Evolutionary conservation across 441 rosid genomes (phyloP), one percentile per base, ranked within the genome.

Genomic region (Populus trichocarpa): DNA sequence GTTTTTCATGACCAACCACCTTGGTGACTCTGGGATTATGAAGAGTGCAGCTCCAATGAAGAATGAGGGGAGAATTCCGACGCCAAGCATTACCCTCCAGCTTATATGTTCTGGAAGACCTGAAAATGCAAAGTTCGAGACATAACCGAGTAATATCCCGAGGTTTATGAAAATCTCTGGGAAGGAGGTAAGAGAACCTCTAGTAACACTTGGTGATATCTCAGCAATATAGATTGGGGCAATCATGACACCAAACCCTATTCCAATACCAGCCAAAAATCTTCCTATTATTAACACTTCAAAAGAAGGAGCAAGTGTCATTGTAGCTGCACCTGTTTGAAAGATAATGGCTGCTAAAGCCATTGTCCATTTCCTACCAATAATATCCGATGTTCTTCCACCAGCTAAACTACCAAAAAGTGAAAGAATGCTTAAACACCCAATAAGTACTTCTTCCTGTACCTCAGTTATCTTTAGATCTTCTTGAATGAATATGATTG

Each of bases 281-380:
- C 98, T 87, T 75, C 98, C 97, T 6, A 90, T 70, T 91, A 95
- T 89, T 72, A 95, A 81, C 73, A 89, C 79, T 84, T 86, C 38
- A 59, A 91, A 95, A 16, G 98, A 86, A 6, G 92, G 87, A 79
- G 98, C 96, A 30, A 92, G 63, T 5, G 97, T 87, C 98, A 93
- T 95, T 69, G 90, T 69, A 33, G 86, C 94, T 5, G 96, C 95
- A 8, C 98, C 98, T 0, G 78, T 61, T 80, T 93, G 98, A 71
- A 95, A 93, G 69, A 95, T 69, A 23, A 90, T 67, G 63, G 98
- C 94, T 73, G 97, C 97, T 64, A 95, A 85, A 14, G 84, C 98
- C 97, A 93, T 91, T 2, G 97, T 95, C 97, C 97, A 92, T 86
- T 93, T 95, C 74, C 98, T 85, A 57, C 98, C 97, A 50, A 93